phyloP scores from a whole-genome alignment of 2,329 filamentous ascomycete genomes.

The Aspergillus versicolor region DNA sequence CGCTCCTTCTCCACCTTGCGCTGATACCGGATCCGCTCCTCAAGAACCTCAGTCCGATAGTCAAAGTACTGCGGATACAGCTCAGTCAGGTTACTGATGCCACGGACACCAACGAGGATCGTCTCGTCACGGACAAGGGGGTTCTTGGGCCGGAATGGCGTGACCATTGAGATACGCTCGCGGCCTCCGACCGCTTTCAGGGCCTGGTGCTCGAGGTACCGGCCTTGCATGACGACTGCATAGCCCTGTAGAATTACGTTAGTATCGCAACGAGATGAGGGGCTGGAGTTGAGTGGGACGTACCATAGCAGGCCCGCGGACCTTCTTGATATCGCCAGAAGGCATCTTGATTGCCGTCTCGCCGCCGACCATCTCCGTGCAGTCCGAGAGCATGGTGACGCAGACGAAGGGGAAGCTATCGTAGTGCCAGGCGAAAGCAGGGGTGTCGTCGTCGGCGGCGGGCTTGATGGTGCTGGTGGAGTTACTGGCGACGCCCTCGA shows the following conservation, averaged over 20 bases:
- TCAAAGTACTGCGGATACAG: constrained; percentile 59
- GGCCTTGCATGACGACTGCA: constrained; percentile 62
- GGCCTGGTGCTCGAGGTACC: constrained; percentile 64
- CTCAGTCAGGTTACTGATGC: constrained; percentile 54
- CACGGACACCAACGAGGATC: constrained; percentile 56
- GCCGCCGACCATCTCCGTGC: constrained; percentile 61
- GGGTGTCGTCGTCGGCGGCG: constrained; percentile 46
- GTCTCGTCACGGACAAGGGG: constrained; percentile 57
- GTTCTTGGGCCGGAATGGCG: constrained; percentile 58
- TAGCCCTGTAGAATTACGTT: too few species aligned
- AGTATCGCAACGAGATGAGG: too few species aligned
- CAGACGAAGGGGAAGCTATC: constrained; percentile 70
- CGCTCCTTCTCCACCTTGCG: constrained; percentile 37
- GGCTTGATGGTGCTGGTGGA: neutral
- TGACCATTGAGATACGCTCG: constrained; percentile 64
- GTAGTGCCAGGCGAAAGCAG: constrained; percentile 61
- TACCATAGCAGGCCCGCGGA: constrained; percentile 4
- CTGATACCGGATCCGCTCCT: constrained; percentile 52
- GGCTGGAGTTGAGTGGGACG: too few species aligned
- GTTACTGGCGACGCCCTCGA: neutral
- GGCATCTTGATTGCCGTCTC: constrained; percentile 37
- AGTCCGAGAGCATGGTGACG: constrained; percentile 67
- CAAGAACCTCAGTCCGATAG: constrained; percentile 60
- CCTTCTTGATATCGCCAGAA: neutral
- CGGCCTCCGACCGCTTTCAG: constrained; percentile 55